These are phyloP conservation scores for Auriscalpium vulgare DNA, from an alignment of 768 basidiomycete genomes.

Conservation along the genomic window DNA sequence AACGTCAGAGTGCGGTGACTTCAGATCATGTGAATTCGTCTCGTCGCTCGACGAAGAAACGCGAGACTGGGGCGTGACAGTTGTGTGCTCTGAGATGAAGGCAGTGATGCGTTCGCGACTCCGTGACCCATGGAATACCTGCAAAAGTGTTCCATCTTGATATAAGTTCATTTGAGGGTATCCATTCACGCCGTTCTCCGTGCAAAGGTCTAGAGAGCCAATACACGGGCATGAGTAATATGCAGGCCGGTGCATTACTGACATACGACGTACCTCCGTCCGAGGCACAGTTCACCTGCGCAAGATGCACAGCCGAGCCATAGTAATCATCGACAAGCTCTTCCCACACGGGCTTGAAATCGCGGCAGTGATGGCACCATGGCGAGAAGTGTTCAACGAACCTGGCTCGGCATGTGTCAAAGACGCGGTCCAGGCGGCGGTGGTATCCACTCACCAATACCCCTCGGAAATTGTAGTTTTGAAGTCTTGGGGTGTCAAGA, in stretches of 20 bases:
- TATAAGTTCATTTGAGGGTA: slow-evolving; percentile 78
- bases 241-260: not conserved
- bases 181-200: slow-evolving; percentile 52
- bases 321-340: slow-evolving; percentile 48
- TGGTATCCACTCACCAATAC: slow-evolving; percentile 41
- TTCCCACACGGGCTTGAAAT: slow-evolving; percentile 80
- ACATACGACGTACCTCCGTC: slow-evolving; percentile 53
- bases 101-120: slow-evolving; percentile 44
- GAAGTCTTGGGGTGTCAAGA: slow-evolving; percentile 57
- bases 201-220: slow-evolving; percentile 63
- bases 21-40: slow-evolving; percentile 22
- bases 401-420: slow-evolving; percentile 25
- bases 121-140: slow-evolving; percentile 47
- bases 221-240: not conserved
- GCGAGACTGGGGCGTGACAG: slow-evolving; percentile 15
- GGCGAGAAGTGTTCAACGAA: slow-evolving; percentile 88
- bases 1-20: slow-evolving; percentile 16
- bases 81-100: slow-evolving; percentile 44
- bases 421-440: not conserved
- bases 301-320: slow-evolving; percentile 50
- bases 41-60: slow-evolving; percentile 20
- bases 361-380: slow-evolving; percentile 71
- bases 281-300: slow-evolving; percentile 74
- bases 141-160: slow-evolving; percentile 52
- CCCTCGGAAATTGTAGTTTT: slow-evolving; percentile 41